Evolutionary conservation across 2,329 filamentous ascomycete genomes (phyloP).

Genomic region (Cordyceps fumosorosea): DNA sequence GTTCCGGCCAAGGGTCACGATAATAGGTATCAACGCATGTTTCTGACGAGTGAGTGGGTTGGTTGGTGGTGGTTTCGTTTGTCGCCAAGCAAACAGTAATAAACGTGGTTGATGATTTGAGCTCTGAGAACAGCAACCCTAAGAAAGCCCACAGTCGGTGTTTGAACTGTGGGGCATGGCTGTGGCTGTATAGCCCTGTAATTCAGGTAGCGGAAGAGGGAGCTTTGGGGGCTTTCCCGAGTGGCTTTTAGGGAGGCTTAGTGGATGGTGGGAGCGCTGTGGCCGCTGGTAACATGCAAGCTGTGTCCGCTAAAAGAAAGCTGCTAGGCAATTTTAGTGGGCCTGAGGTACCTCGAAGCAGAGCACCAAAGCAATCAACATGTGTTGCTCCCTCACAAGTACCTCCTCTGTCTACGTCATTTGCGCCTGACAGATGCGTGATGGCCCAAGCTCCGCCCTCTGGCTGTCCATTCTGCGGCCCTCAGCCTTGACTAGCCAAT

Average conservation of each 20-base stretch:
- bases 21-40: background rate
- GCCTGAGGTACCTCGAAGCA: background rate
- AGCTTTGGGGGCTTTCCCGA: background rate
- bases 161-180: slow-evolving; percentile 2
- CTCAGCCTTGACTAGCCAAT: background rate
- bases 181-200: slow-evolving; percentile 3
- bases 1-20: background rate
- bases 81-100: background rate
- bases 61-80: background rate
- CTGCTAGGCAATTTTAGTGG: too few relatives aligned
- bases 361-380: background rate
- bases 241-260: background rate
- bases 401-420: background rate
- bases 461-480: background rate
- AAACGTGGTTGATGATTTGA: slow-evolving; percentile 1
- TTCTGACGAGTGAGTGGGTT: background rate
- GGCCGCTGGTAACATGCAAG: background rate
- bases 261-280: background rate
- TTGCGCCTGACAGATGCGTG: slow-evolving; percentile 3
- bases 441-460: slow-evolving; percentile 6
- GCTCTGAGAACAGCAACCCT: too few relatives aligned
- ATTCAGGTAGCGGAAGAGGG: background rate
- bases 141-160: background rate
- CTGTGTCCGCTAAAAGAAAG: too few relatives aligned
- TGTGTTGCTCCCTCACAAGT: background rate